Conservation (phyloP, 495 filamentous ascomycete genomes). For the Daldinia childiae region DNA sequence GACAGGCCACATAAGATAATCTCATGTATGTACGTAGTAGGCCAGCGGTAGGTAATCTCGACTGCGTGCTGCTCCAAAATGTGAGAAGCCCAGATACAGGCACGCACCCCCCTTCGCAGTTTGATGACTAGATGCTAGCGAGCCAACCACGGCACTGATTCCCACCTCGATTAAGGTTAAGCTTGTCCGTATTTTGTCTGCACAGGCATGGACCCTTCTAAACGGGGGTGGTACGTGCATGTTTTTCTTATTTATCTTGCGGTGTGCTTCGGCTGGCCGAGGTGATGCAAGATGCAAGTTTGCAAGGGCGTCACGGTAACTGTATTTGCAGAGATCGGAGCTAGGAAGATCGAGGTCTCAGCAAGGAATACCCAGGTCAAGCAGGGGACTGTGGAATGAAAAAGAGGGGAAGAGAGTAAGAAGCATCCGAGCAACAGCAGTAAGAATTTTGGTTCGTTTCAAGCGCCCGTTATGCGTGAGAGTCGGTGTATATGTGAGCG, state of each 20-base stretch:
- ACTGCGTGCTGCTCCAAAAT: constrained; percentile 30
- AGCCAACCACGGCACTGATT: constrained; percentile 35
- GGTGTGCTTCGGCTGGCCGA: constrained; percentile 32
- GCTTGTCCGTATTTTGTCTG: constrained; percentile 9
- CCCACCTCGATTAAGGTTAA: constrained; percentile 35
- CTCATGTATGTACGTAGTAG: constrained; percentile 28
- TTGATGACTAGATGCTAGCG: constrained; percentile 33
- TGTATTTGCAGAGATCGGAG: constrained; percentile 34
- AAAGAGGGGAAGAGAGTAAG: constrained; percentile 26
- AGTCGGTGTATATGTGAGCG: constrained; percentile 13
- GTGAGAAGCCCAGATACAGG: not conserved
- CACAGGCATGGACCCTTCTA: constrained; percentile 21
- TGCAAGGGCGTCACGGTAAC: constrained; percentile 41
- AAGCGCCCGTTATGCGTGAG: constrained; percentile 13
- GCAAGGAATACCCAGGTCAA: constrained; percentile 39
- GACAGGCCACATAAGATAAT: constrained; percentile 39
- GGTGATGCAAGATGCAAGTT: constrained; percentile 38
- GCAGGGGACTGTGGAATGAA: constrained; percentile 15
- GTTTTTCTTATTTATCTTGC: constrained; percentile 32
- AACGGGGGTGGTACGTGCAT: constrained; percentile 31
- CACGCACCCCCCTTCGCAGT: constrained; percentile 13
- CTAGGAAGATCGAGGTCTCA: constrained; percentile 37
- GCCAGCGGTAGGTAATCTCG: constrained; percentile 34
- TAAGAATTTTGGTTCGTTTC: constrained; percentile 32
- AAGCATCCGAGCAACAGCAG: constrained; percentile 23